phyloP scores from a whole-genome alignment of 2,329 filamentous ascomycete species.

The Penicillium palitans region DNA sequence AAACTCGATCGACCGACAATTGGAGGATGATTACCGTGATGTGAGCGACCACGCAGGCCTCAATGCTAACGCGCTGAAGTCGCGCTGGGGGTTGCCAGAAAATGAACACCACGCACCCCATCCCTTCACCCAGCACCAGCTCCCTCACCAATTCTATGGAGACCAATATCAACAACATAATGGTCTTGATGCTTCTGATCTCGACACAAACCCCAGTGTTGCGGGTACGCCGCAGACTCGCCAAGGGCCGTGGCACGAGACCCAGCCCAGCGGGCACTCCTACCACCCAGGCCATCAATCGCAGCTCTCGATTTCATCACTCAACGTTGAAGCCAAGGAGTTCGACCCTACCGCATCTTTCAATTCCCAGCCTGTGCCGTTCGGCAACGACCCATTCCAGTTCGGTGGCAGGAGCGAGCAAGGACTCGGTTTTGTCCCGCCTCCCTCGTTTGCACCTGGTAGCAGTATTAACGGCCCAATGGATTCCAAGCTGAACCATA shows the following conservation, averaged over 20 bases:
- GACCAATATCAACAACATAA: constrained; percentile 34
- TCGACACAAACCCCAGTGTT: constrained; percentile 73
- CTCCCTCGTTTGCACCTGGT: constrained; percentile 68
- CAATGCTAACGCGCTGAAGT: constrained; percentile 34
- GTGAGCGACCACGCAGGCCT: constrained; percentile 26
- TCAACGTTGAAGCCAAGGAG: constrained; percentile 87
- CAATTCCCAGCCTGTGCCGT: constrained; percentile 47
- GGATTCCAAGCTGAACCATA: constrained; percentile 14
- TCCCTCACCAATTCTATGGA: constrained; percentile 38
- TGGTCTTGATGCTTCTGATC: constrained; percentile 60
- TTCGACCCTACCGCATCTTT: constrained; percentile 66
- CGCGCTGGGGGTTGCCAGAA: constrained; percentile 41
- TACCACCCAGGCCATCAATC: constrained; percentile 58
- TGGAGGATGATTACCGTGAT: constrained; percentile 70
- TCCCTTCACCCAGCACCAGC: constrained; percentile 30
- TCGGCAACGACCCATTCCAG: constrained; percentile 46
- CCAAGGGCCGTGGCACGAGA: constrained; percentile 37
- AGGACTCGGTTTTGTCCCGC: constrained; percentile 51
- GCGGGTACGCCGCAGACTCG: constrained; percentile 59
- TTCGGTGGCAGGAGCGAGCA: constrained; percentile 34
- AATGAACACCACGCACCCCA: constrained; percentile 29
- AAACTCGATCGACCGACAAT: constrained; percentile 73
- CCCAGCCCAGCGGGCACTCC: constrained; percentile 34
- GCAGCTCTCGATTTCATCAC: constrained; percentile 70
- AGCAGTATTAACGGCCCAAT: constrained; percentile 19